Evolutionary conservation across 116 monocot species (phyloP), one percentile per base, ranked within the genome.

Genomic region (Cymodocea nodosa): DNA sequence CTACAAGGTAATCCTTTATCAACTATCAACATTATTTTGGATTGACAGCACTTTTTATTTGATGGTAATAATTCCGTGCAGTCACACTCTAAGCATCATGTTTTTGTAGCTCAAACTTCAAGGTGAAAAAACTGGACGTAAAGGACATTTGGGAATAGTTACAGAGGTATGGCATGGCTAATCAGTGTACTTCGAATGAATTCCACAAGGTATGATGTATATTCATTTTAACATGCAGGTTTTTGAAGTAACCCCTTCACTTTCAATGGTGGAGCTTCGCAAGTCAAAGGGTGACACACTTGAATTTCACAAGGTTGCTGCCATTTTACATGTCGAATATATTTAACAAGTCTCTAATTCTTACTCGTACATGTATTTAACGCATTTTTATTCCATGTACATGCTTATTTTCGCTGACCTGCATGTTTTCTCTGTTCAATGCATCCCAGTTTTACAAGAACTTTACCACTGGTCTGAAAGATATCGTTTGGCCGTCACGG

Each of bases 231-330:
- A 18, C 48, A 51, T 65, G 66, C 35, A 95, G 95, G 79, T 95
- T 54, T 97, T 91, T 67, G 88, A 97, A 77, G 84, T 97, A 56
- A 81, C 85, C 18, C 86, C 91, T 59, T 88, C 85, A 1, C 52
- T 97, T 34, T 80, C 65, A 74, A 83, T 97, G 72, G 97, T 97
- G 18, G 91, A 97, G 73, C 81, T 97, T 59, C 91, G 88, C 20
- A 97, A 97, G 65, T 74, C 87, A 19, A 84, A 80, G 25, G 91
- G 97, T 0, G 97, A 97, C 57, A 97, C 91, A 0, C 75, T 97
- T 24, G 97, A 97, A 68, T 97, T 87, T 63, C 75, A 91, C 52
- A 95, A 76, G 83, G 91, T 90, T 4, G n/a, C 17, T 50, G 48
- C 50, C 23, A 1, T 23, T 50, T 64, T 64, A n/a, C 10, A 23